Conservation (phyloP, 2,329 filamentous ascomycete genomes). For the Dissoconium aciculare region DNA sequence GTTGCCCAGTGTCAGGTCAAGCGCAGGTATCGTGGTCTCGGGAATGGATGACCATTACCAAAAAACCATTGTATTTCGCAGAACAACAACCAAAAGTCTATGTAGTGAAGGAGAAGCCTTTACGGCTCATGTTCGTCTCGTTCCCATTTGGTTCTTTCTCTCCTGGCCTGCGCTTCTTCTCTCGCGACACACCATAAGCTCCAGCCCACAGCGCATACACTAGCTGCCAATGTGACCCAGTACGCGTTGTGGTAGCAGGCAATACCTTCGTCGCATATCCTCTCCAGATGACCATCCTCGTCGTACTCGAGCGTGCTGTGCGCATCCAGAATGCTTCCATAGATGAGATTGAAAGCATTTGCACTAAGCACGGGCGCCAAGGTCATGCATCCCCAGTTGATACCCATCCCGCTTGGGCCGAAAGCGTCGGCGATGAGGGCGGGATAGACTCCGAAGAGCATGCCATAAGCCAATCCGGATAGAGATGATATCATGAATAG, state of each 20-base stretch:
- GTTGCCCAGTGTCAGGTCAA: too few species aligned
- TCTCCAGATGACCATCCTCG: conserved; percentile 30
- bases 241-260: conserved; percentile 74
- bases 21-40: too few species aligned
- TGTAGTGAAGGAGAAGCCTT: too few species aligned
- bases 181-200: conserved; percentile 52
- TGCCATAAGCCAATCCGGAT: conserved; percentile 80
- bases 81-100: too few species aligned
- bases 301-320: conserved; percentile 53
- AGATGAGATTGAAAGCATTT: conserved; percentile 85
- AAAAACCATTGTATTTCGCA: too few species aligned
- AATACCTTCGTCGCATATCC: conserved; percentile 61
- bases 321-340: conserved; percentile 67
- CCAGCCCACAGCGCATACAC: conserved; percentile 51
- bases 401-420: conserved; percentile 72
- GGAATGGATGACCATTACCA: too few species aligned
- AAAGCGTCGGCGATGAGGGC: conserved; percentile 78
- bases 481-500: conserved; percentile 67
- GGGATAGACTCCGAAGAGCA: conserved; percentile 86
- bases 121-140: background rate
- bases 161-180: conserved; percentile 14
- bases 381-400: conserved; percentile 96
- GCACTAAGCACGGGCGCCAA: conserved; percentile 74
- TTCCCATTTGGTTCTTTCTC: background rate
- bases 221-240: conserved; percentile 58